Base-by-base conservation (phyloP, 2,329 filamentous ascomycete species). In the Nemania sp. region DNA sequence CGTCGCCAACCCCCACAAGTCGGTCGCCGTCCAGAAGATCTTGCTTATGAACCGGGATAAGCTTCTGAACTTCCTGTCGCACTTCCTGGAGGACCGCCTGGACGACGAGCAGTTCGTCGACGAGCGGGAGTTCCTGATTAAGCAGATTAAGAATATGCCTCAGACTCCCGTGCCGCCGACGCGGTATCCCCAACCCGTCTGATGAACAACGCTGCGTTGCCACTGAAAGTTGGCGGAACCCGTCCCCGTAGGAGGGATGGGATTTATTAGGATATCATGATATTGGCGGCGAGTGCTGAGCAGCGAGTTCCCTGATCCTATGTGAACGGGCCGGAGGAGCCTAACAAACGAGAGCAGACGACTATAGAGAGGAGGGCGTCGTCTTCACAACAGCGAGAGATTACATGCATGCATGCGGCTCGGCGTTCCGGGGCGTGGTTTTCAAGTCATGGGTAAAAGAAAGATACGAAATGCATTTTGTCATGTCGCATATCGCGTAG, bases 31-130 rank as follows among this genome's bases (percentile, higher is more conserved):
- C 50, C 92, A 97, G 74, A 91, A 94, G 74, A 97, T 99, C 71
- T 80, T 99, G 65, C 88, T 98, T 68, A 97, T 97, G 85, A 99
- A 99, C 74, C 87, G 93, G 60, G 93, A 97, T 66, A 91, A 94
- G 70, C 83, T 99, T 17, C 80, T 99, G 52, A 88, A 87, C 63
- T 99, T 99, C 76, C 78, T 99, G 54, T 91, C 92, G 7, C 90
- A 90, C 65, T 99, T 99, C 73, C 82, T 99, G 35, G 93, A 97
- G 72, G 95, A 98, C 72, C 86, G 95, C 57, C 97, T 91, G 34
- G 95, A 99, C 68, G 95, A 99, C 73, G 95, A 98, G 76, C 95
- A 99, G 76, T 99, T 99, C 75, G 95, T 93, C 67, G 95, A 99
- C 73, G 95, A 99, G 81, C 91, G 96, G 73, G 94, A 95, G 69